Evolutionary conservation across 202 grass and related monocot species (phyloP), one percentile per base, ranked within the genome.

Genomic region (Zoysia matrella): DNA sequence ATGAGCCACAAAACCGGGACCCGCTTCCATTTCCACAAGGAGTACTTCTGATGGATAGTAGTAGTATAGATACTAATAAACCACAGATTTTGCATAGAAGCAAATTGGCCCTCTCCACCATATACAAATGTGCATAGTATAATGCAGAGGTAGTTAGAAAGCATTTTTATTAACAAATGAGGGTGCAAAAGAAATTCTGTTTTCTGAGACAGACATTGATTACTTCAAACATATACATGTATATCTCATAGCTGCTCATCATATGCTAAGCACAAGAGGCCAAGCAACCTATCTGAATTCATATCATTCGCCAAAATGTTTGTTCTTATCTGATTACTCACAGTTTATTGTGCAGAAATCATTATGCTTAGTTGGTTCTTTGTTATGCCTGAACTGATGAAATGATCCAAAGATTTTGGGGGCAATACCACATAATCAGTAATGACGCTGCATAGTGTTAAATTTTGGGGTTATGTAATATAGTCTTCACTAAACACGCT

Each of bases 1-100:
- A 92, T 89, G 91, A 95, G 93, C 87, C 96, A 92, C 80, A 93
- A 79, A 75, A 99, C 96, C 0, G 63, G 85, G 30, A 36, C 30
- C 30, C 30, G 30, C 30, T 36, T 36, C 30, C 30, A 36, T 36
- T 36, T 36, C 30, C 30, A 36, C 30, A 36, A 36, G 30, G 30
- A 36, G 30, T 36, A 36, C 30, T 36, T 36, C 30, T 36, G 4
- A 85, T 72, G 57, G 55, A 87, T 47, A 22, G 42, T 49, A 68
- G 60, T 72, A 60, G 47, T 77, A 82, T 41, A 86, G 39, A 86
- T 13, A 1, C 4, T 7, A 3, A 73, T 86, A 63, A 69, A n/a
- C 18, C 71, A 65, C 47, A 44, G 39, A 12, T 63, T 78, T 82
- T 88, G 80, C 80, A 47, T 30, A 81, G 68, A 78, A 78, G 53